Percentiles rank a stretch among this genome's conserved stretches.
These are phyloP conservation scores for Gentiana straminea DNA, from an alignment of 257 asterid species.

Conservation along the genomic window DNA sequence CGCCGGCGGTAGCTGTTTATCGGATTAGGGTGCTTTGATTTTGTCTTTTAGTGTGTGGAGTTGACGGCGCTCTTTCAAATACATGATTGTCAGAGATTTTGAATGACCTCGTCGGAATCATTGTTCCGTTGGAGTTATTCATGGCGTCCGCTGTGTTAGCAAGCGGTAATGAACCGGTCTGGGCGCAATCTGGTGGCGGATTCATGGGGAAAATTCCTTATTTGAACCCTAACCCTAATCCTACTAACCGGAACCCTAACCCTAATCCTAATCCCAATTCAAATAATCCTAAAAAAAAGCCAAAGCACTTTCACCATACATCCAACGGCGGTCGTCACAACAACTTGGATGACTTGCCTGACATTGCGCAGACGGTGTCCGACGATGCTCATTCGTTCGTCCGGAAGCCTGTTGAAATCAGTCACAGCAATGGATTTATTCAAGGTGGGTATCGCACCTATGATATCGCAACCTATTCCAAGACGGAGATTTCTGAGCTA, in stretches of 20 bases:
- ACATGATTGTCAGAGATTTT: slow-evolving; percentile 32
- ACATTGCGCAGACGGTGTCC: slow-evolving; percentile 67
- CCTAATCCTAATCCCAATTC: slow-evolving; percentile 71
- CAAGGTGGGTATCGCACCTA: slow-evolving; percentile 52
- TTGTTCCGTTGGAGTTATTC: slow-evolving; percentile 31
- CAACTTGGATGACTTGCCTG: slow-evolving; percentile 28
- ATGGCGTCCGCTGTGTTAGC: slow-evolving; percentile 94
- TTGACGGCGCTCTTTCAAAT: slow-evolving; percentile 9
- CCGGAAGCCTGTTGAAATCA: slow-evolving; percentile 36
- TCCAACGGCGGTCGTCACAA: slow-evolving; percentile 24
- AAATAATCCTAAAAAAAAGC: slow-evolving; percentile 72
- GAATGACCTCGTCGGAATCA: slow-evolving; percentile 27
- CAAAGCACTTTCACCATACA: slow-evolving; percentile 50
- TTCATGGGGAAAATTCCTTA: slow-evolving; percentile 73
- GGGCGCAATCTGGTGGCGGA: slow-evolving; percentile 51
- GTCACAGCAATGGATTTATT: slow-evolving; percentile 36
- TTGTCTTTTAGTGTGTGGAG: slow-evolving; percentile 18
- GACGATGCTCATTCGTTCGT: slow-evolving; percentile 87
- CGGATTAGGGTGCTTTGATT: too few relatives aligned
- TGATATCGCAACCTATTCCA: slow-evolving; percentile 40
- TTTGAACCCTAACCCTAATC: slow-evolving; percentile 66
- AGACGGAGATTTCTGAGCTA: slow-evolving; percentile 47
- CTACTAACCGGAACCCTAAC: slow-evolving; percentile 67
- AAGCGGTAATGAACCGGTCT: slow-evolving; percentile 75
- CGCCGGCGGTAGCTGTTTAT: background rate